These are phyloP conservation scores for Thelephora terrestris DNA, from an alignment of 1,284 basidiomycete genomes.

Conservation along the genomic window DNA sequence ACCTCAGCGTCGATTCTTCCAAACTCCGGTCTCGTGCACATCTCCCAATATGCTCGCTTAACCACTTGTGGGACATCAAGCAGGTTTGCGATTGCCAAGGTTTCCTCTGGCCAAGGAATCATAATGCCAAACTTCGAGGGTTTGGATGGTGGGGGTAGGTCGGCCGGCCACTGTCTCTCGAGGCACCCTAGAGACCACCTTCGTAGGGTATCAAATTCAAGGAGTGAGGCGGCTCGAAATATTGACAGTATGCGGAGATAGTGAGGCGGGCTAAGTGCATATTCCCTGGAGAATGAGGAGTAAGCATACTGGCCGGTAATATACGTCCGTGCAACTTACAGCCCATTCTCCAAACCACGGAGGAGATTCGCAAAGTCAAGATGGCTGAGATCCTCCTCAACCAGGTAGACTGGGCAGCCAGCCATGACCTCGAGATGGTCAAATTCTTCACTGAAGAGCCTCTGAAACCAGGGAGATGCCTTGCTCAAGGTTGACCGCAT, in stretches of 20 bases:
- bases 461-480: constrained; percentile 26
- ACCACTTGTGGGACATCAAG: constrained; percentile 21
- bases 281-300: constrained; percentile 12
- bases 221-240: constrained; percentile 20
- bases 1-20: background rate
- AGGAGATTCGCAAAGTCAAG: constrained; percentile 27
- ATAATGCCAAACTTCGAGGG: background rate
- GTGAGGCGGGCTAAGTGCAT: constrained; percentile 15
- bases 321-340: constrained; percentile 20
- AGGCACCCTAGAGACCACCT: constrained; percentile 19
- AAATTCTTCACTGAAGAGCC: constrained; percentile 15
- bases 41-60: constrained; percentile 29
- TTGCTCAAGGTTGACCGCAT: constrained; percentile 25
- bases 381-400: constrained; percentile 12
- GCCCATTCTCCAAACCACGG: constrained; percentile 23
- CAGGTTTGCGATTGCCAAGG: constrained; percentile 21
- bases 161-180: constrained; percentile 20
- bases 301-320: background rate
- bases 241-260: constrained; percentile 20
- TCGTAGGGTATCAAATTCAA: constrained; percentile 16
- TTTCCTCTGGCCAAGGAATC: constrained; percentile 16
- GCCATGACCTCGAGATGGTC: constrained; percentile 15
- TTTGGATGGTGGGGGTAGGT: constrained; percentile 9
- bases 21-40: constrained; percentile 6
- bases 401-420: constrained; percentile 20